Conservation (phyloP, 768 basidiomycete genomes). For the Collybiopsis confluens region DNA sequence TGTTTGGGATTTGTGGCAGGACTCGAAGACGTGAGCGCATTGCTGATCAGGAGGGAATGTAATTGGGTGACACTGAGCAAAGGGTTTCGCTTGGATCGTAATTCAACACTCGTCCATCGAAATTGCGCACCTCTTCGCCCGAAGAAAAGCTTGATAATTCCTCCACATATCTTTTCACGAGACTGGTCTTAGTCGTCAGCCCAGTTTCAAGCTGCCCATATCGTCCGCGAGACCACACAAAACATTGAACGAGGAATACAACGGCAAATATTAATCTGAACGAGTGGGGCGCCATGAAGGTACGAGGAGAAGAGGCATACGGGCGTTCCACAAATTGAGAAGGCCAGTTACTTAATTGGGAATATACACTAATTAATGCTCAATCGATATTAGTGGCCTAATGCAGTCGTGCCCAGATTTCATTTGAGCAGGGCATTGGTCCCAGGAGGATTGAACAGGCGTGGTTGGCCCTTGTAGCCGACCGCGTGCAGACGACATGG, state of each 20-base stretch:
- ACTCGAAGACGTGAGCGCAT: constrained; percentile 56
- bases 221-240: constrained; percentile 64
- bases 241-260: constrained; percentile 49
- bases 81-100: background rate
- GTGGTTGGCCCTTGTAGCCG: no score
- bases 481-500: no score
- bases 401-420: no score
- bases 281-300: constrained; percentile 41
- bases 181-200: constrained; percentile 26
- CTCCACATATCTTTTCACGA: constrained; percentile 40
- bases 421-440: no score
- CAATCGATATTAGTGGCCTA: no score
- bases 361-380: no score
- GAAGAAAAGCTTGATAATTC: constrained; percentile 20
- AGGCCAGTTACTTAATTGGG: background rate
- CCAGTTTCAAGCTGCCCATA: constrained; percentile 32
- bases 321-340: background rate
- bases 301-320: background rate
- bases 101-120: background rate
- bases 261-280: constrained; percentile 49
- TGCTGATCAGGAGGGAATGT: constrained; percentile 49
- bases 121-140: constrained; percentile 25
- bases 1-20: constrained; percentile 58
- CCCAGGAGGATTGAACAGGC: no score
- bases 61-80: constrained; percentile 61